Percentiles rank a stretch among this genome's conserved stretches.
phyloP scores from a whole-genome alignment of 106 monocot genomes.

The Dendrobium chrysotoxum region DNA sequence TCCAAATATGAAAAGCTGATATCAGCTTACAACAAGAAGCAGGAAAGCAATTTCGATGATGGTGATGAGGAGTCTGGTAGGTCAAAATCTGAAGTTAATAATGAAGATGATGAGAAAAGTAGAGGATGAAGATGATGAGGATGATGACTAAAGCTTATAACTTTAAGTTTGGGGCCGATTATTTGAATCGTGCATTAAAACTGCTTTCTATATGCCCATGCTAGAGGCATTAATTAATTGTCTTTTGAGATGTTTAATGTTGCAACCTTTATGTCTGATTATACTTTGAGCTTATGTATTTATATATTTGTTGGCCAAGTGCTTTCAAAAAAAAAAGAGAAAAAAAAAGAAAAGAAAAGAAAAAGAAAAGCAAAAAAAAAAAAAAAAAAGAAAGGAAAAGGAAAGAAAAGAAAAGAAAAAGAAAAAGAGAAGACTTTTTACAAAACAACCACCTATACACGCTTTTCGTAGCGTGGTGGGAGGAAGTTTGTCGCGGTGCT shows the following conservation, averaged over 20 bases:
- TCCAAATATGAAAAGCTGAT: slow-evolving; percentile 32
- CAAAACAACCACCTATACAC: too few relatives aligned
- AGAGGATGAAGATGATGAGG: neutral
- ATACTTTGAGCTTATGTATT: neutral
- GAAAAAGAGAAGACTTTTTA: too few relatives aligned
- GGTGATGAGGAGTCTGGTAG: slow-evolving; percentile 28
- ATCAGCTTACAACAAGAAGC: slow-evolving; percentile 29
- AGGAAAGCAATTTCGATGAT: slow-evolving; percentile 19
- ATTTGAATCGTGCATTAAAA: neutral
- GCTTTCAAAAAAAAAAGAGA: too few relatives aligned
- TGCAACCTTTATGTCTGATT: neutral
- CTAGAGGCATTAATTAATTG: neutral
- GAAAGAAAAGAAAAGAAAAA: too few relatives aligned
- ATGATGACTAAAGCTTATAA: neutral
- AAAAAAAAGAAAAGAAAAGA: too few relatives aligned
- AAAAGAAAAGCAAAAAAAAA: too few relatives aligned
- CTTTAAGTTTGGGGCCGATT: neutral
- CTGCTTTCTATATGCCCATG: neutral
- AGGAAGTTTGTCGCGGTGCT: too few relatives aligned
- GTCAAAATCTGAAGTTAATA: slow-evolving; percentile 33
- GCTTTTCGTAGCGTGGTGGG: too few relatives aligned
- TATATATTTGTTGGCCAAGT: neutral
- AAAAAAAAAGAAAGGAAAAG: too few relatives aligned
- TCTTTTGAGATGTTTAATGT: too few relatives aligned
- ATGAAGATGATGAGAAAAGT: slow-evolving; percentile 31